phyloP scores from a whole-genome alignment of 768 basidiomycete genomes.

The Mycena latifolia region DNA sequence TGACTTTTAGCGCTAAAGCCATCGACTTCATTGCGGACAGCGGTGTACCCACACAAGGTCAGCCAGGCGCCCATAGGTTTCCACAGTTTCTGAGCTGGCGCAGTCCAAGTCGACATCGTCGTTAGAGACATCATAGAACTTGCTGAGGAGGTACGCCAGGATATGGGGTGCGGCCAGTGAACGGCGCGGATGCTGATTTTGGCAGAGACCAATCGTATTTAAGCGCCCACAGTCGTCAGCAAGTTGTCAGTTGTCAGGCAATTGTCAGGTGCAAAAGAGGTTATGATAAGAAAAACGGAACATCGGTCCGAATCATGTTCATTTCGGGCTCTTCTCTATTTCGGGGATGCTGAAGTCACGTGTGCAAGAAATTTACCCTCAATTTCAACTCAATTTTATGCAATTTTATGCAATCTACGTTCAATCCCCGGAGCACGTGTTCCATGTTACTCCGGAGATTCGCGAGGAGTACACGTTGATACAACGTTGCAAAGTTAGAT shows the following conservation, averaged over 20 bases:
- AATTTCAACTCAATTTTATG: no score
- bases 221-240: no score
- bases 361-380: no score
- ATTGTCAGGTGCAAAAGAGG: not conserved
- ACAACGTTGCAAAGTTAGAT: constrained; percentile 16
- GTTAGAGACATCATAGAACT: not conserved
- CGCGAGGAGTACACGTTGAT: constrained; percentile 4
- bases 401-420: no score
- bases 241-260: no score
- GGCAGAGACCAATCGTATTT: not conserved
- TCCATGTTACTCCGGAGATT: constrained; percentile 1
- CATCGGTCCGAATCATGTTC: constrained; percentile 14
- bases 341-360: no score
- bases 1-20: constrained; percentile 19
- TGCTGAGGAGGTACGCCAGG: no score
- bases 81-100: not conserved
- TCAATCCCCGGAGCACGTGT: not conserved
- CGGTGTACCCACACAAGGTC: constrained; percentile 28
- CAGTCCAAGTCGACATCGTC: no score
- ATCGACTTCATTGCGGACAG: no score
- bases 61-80: constrained; percentile 27
- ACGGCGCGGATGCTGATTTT: no score
- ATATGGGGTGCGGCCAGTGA: no score
- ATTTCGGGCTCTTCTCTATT: no score
- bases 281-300: not conserved